Evolutionary conservation across 805 yeast species (phyloP), one percentile per base, ranked within the genome.

Genomic region (Kluyveromyces aestuarii): DNA sequence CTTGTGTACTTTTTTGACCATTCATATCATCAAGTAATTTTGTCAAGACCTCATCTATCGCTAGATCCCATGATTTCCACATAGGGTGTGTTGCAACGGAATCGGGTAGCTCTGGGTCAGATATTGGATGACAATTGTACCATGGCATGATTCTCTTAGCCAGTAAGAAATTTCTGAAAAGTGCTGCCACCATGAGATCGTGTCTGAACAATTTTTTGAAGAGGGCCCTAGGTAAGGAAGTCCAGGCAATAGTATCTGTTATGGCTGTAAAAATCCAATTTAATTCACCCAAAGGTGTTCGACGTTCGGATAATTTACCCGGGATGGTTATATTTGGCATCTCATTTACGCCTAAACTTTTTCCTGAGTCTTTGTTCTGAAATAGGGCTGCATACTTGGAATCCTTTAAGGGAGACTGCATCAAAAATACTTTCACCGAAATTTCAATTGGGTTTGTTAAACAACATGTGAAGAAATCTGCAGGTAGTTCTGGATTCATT

Each of bases 51-150:
- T 93, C 97, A 63, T 93, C 98, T 39, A 93, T 83, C 0, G 99
- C 97, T 53, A 93, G 72, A 61, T 93, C 98, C 98, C 99, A 93
- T 0, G 96, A 83, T 50, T 88, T 93, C 99, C 99, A 93, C 87
- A 93, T 82, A 6, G 95, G 81, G 62, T 93, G 97, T 52, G 79
- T 77, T 43, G 86, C 80, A 6, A 82, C 78, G 13, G 80, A 71
- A 48, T 88, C 93, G 0, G 99, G 98, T 37, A 93, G 70, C 9
- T 86, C 88, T 1, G 99, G 99, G 53, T 88, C 95, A 16, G 96
- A 87, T 2, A 90, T 81, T 1, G 99, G 98, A 61, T 89, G 95
- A 63, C 97, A 90, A 51, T 90, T 89, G 55, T 85, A 82, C 57
- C 84, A 82, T 2, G 96, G 89, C 97, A 93, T 88, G 40, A 93